Evolutionary conservation across 768 basidiomycete genomes (phyloP), one percentile per base, ranked within the genome.

Genomic region (Daedaleopsis nitida): DNA sequence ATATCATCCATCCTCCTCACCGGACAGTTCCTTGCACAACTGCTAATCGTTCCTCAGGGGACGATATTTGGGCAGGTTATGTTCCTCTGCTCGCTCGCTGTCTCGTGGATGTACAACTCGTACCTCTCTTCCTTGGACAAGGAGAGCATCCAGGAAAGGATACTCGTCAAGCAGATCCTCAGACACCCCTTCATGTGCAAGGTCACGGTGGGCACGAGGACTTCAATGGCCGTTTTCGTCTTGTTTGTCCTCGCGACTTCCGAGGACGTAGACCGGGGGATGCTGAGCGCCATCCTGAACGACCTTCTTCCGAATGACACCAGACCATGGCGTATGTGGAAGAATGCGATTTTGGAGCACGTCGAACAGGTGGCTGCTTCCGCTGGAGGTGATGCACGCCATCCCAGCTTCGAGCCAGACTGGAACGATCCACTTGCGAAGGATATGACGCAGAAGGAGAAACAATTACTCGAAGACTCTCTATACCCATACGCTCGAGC

Each of bases 31-130:
- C 43, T 64, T 47, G 47, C 47, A 1, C 62, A 63, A 19, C 49
- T 63, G 5, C 47, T 63, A 3, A 27, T 63, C 16, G 54, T 64
- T 16, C 63, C 63, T 3, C 50, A 57, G 17, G 58, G 63, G 19
- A 53, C 55, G 43, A 24, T 64, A 14, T 54, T 56, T 24, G 63
- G 63, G 10, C 63, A 64, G 48, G 12, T 64, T 23, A 51, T 60
- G 37, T 64, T 64, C 55, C 43, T 64, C 2, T 19, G 34, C 5
- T 56, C 63, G 9, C 63, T 64, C 44, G 58, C 42, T 17, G 49
- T 24, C 32, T 59, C 63, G 9, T 64, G 63, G 63, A n/a, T 43
- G 34, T 64, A 64, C 44, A 64, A 59, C 52, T 35, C 58, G 19
- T 59, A 48, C 37, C 48, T 64, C 43, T 59, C 63, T 11, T 55